These are phyloP conservation scores for Trichoderma koningii DNA, from an alignment of 2,329 filamentous ascomycete genomes.

Conservation along the genomic window DNA sequence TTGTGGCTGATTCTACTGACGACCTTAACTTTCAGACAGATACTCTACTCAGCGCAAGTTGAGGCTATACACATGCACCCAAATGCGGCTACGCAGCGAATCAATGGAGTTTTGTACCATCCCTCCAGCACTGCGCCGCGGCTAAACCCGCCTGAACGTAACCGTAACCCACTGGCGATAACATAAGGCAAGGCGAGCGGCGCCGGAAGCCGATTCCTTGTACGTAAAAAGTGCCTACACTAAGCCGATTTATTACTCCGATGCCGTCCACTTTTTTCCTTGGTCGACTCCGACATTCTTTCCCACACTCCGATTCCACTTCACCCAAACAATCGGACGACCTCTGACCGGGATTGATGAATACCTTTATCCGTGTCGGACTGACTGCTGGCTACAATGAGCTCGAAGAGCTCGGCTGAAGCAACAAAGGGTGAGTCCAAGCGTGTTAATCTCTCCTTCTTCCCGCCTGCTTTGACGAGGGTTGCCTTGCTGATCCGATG, in stretches of 20 bases:
- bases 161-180: not conserved
- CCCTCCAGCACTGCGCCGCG: not conserved
- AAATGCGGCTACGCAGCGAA: not conserved
- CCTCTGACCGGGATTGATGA: conserved; percentile 17
- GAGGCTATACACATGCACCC: not conserved
- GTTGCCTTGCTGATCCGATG: not conserved
- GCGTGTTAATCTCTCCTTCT: not conserved
- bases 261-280: conserved; percentile 18
- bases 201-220: not conserved
- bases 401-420: conserved; percentile 24
- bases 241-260: conserved; percentile 18
- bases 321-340: not conserved
- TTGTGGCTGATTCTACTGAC: no score
- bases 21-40: not conserved
- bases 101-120: not conserved
- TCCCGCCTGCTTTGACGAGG: not conserved
- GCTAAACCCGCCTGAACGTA: conserved; percentile 4
- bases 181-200: not conserved
- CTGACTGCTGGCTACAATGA: conserved; percentile 17
- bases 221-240: conserved; percentile 13
- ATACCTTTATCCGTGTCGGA: not conserved
- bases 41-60: not conserved
- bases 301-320: conserved; percentile 1
- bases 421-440: conserved; percentile 18
- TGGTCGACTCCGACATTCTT: not conserved